Evolutionary conservation across 2,329 filamentous ascomycete genomes (phyloP).

Genomic region (Colletotrichum sublineola): DNA sequence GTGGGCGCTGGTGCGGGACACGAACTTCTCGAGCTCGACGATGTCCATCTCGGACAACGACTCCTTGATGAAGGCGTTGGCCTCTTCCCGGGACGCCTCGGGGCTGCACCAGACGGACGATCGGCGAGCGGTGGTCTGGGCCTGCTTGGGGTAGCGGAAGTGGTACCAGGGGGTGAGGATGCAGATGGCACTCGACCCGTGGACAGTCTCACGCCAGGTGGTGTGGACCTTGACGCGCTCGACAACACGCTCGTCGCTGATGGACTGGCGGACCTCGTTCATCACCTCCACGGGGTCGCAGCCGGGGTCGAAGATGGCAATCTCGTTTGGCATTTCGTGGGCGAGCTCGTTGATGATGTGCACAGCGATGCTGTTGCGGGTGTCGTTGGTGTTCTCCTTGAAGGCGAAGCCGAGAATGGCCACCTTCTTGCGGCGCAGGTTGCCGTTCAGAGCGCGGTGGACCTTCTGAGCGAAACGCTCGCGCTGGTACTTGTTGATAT

Average conservation of each 20-base stretch:
- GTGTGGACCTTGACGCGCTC: conserved; percentile 69
- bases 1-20: conserved; percentile 48
- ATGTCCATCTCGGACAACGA: conserved; percentile 49
- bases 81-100: conserved; percentile 35
- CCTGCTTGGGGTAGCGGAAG: conserved; percentile 55
- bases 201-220: conserved; percentile 47
- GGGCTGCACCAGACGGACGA: conserved; percentile 37
- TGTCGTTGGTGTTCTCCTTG: conserved; percentile 84
- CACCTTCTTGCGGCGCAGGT: conserved; percentile 77
- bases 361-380: conserved; percentile 77
- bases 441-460: conserved; percentile 76
- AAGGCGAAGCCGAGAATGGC: conserved; percentile 82
- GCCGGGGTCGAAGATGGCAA: conserved; percentile 78
- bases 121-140: conserved; percentile 41
- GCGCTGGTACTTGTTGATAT: conserved; percentile 82
- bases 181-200: conserved; percentile 56
- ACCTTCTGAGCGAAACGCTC: conserved; percentile 76
- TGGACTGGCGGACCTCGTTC: conserved; percentile 62
- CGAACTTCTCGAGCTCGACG: conserved; percentile 46
- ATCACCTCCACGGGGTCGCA: conserved; percentile 65
- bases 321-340: conserved; percentile 72
- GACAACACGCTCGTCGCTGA: conserved; percentile 67
- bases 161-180: conserved; percentile 68
- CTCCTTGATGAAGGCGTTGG: conserved; percentile 40
- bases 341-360: conserved; percentile 76